phyloP scores from a whole-genome alignment of 2,329 filamentous ascomycete genomes.

The Mycocentrospora acerina region DNA sequence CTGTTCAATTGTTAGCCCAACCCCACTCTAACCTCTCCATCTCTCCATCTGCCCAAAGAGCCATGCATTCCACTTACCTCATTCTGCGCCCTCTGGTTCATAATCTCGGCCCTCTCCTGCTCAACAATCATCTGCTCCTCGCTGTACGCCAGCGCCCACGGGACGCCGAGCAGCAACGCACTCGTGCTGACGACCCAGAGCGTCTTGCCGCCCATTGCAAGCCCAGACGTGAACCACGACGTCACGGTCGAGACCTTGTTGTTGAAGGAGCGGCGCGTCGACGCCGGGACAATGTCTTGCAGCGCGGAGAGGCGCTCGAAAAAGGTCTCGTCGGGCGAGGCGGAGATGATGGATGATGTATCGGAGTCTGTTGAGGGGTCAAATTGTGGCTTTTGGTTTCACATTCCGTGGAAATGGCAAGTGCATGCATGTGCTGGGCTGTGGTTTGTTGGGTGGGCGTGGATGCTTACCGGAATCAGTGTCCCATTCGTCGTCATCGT shows the following conservation, averaged over 20 bases:
- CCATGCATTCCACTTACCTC: constrained; percentile 67
- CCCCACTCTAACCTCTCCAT: background rate
- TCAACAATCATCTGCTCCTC: constrained; percentile 97
- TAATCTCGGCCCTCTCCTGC: constrained; percentile 96
- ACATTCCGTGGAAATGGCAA: background rate
- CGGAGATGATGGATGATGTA: constrained; percentile 61
- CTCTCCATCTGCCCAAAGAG: background rate
- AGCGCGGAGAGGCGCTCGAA: constrained; percentile 70
- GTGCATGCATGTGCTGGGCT: background rate
- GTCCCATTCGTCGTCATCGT: constrained; percentile 82
- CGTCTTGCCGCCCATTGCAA: constrained; percentile 77
- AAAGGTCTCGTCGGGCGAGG: constrained; percentile 46
- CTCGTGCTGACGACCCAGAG: constrained; percentile 91
- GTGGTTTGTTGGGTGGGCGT: constrained; percentile 54
- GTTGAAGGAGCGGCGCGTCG: constrained; percentile 63
- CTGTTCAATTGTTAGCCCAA: constrained; percentile 20
- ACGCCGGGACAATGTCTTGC: constrained; percentile 78
- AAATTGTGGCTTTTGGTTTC: background rate
- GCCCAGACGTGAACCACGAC: constrained; percentile 59
- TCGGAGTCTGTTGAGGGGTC: constrained; percentile 68
- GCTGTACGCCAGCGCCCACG: constrained; percentile 86
- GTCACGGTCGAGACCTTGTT: constrained; percentile 53
- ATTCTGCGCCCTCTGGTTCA: constrained; percentile 81
- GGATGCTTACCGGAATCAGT: constrained; percentile 82
- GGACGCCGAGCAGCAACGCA: constrained; percentile 85